These are phyloP conservation scores for Corylus heterophylla DNA, from an alignment of 306 rosid species.

Conservation along the genomic window DNA sequence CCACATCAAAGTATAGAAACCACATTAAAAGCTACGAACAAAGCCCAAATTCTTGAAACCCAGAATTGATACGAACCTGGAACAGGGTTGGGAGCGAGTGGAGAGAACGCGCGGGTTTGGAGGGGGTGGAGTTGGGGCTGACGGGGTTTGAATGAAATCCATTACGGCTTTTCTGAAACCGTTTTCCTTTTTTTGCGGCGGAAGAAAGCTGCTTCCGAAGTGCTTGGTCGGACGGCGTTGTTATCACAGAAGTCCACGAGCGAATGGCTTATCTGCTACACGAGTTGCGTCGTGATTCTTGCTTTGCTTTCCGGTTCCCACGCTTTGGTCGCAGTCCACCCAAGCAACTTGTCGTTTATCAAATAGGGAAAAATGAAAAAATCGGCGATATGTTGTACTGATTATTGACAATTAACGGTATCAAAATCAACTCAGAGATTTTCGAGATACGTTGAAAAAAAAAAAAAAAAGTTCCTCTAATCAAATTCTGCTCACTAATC, in stretches of 20 bases:
- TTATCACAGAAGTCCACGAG: not conserved
- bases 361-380: too few relatives aligned
- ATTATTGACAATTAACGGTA: too few relatives aligned
- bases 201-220: not conserved
- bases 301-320: not conserved
- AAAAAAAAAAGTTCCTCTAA: too few relatives aligned
- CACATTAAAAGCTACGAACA: not conserved
- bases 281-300: not conserved
- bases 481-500: too few relatives aligned
- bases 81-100: slow-evolving; percentile 40
- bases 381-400: too few relatives aligned
- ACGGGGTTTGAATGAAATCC: not conserved
- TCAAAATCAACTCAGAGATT: too few relatives aligned
- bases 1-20: too few relatives aligned
- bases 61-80: slow-evolving; percentile 14
- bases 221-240: not conserved
- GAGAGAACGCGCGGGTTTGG: not conserved
- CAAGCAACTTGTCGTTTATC: too few relatives aligned
- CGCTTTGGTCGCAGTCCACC: not conserved
- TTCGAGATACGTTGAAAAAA: too few relatives aligned
- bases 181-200: not conserved
- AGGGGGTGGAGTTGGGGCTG: not conserved
- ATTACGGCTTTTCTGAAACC: not conserved
- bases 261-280: not conserved
- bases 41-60: not conserved